Conservation (phyloP, 768 basidiomycete genomes). For the Rhizopogon rudus region DNA sequence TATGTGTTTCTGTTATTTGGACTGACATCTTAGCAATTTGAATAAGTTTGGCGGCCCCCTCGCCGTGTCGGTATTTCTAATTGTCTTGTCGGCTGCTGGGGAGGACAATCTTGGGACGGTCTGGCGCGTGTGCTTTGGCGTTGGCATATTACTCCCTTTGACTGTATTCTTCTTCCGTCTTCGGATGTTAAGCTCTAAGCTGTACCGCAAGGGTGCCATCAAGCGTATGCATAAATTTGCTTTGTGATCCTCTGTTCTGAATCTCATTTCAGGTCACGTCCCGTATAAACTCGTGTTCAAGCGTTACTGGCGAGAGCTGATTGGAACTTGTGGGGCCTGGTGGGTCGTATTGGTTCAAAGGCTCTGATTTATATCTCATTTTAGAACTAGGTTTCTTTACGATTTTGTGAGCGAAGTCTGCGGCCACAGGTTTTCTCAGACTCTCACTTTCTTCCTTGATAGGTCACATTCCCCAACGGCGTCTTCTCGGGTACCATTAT, state of each 20-base stretch:
- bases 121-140: slow-evolving; percentile 64
- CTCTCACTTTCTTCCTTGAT: not conserved
- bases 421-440: not conserved
- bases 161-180: slow-evolving; percentile 70
- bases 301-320: slow-evolving; percentile 62
- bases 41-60: slow-evolving; percentile 61
- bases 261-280: slow-evolving; percentile 37
- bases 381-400: slow-evolving; percentile 53
- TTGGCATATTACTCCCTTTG: slow-evolving; percentile 58
- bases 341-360: slow-evolving; percentile 18
- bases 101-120: slow-evolving; percentile 56
- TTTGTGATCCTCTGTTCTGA: not conserved
- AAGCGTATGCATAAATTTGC: slow-evolving; percentile 34
- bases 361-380: slow-evolving; percentile 1
- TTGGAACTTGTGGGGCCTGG: slow-evolving; percentile 76
- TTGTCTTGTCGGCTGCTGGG: slow-evolving; percentile 64
- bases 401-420: slow-evolving; percentile 45
- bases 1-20: not conserved
- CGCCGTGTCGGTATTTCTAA: slow-evolving; percentile 60
- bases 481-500: slow-evolving; percentile 68
- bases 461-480: slow-evolving; percentile 71
- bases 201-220: slow-evolving; percentile 62
- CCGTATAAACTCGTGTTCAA: slow-evolving; percentile 58
- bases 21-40: not conserved
- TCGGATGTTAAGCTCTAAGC: slow-evolving; percentile 63